These are phyloP conservation scores for Scedosporium apiospermum DNA, from an alignment of 2,329 filamentous ascomycete species.

Conservation along the genomic window DNA sequence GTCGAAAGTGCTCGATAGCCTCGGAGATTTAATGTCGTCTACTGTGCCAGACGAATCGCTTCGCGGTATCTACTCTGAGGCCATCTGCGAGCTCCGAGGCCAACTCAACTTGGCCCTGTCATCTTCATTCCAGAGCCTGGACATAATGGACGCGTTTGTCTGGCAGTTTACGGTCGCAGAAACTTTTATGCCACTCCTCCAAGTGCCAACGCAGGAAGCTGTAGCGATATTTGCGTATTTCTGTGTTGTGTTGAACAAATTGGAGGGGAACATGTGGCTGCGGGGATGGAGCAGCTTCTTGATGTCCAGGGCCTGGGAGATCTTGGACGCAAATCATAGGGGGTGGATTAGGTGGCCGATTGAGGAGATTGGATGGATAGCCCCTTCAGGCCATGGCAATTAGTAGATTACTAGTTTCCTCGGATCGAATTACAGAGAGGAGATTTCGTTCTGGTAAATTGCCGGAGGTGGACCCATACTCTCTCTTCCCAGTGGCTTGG, in stretches of 20 bases:
- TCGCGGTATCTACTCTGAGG: constrained; percentile 17
- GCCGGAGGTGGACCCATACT: neutral
- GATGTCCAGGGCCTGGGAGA: constrained; percentile 19
- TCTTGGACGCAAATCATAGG: constrained; percentile 26
- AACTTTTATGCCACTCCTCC: constrained; percentile 25
- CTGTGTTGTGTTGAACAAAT: constrained; percentile 21
- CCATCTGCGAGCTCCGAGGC: constrained; percentile 23
- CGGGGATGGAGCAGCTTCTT: constrained; percentile 25
- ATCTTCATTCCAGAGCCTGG: constrained; percentile 13
- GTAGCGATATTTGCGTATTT: constrained; percentile 26
- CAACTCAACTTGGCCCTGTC: constrained; percentile 17
- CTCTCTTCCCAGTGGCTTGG: neutral
- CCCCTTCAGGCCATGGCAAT: constrained; percentile 7
- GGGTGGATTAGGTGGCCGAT: constrained; percentile 19
- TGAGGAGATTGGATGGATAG: constrained; percentile 14
- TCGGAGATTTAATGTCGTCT: neutral
- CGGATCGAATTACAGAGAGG: neutral
- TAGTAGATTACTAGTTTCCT: neutral
- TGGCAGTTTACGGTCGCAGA: constrained; percentile 28
- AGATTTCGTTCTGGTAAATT: neutral
- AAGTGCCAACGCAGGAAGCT: constrained; percentile 17
- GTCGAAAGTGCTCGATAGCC: neutral
- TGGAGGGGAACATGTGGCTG: constrained; percentile 25
- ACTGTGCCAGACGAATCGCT: neutral
- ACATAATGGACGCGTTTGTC: constrained; percentile 27